phyloP scores from a whole-genome alignment of 2,329 filamentous ascomycete genomes.

The Trichoderma arundinaceum region DNA sequence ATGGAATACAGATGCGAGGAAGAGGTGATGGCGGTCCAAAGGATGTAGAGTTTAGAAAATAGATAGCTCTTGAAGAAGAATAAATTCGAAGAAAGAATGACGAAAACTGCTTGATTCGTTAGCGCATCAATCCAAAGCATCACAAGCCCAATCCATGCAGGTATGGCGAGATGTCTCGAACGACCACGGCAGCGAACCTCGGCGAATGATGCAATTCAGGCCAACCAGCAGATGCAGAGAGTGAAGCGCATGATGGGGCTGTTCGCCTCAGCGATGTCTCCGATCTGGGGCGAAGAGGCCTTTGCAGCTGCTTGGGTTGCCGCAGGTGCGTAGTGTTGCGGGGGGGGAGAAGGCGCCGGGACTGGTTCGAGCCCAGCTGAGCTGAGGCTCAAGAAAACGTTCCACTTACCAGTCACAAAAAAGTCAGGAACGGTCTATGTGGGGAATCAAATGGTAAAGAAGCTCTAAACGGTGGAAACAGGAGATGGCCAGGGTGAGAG shows the following conservation, averaged over 20 bases:
- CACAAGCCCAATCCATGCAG: slow-evolving; percentile 2
- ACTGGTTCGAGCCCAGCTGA: slow-evolving; percentile 6
- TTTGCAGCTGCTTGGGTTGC: slow-evolving; percentile 1
- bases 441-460: slow-evolving; percentile 30
- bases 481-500: slow-evolving; percentile 10
- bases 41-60: background rate
- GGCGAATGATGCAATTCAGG: slow-evolving; percentile 20
- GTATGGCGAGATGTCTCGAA: slow-evolving; percentile 12
- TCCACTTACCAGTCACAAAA: slow-evolving; percentile 32
- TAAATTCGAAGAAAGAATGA: slow-evolving; percentile 12
- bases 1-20: slow-evolving; percentile 1
- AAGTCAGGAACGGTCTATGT: slow-evolving; percentile 30
- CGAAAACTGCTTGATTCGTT: slow-evolving; percentile 11
- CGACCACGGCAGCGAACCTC: slow-evolving; percentile 13
- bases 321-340: slow-evolving; percentile 8
- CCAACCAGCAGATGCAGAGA: slow-evolving; percentile 6
- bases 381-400: slow-evolving; percentile 11
- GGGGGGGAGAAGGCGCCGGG: slow-evolving; percentile 1
- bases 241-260: slow-evolving; percentile 1
- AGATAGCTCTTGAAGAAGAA: slow-evolving; percentile 10
- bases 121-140: slow-evolving; percentile 10
- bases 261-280: slow-evolving; percentile 6
- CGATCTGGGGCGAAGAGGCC: slow-evolving; percentile 7
- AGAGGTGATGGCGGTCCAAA: background rate
- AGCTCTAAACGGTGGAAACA: slow-evolving; percentile 24